Evolutionary conservation across 179 eudicot genomes (phyloP).

Genomic region (Sideroxylon spinosum): DNA sequence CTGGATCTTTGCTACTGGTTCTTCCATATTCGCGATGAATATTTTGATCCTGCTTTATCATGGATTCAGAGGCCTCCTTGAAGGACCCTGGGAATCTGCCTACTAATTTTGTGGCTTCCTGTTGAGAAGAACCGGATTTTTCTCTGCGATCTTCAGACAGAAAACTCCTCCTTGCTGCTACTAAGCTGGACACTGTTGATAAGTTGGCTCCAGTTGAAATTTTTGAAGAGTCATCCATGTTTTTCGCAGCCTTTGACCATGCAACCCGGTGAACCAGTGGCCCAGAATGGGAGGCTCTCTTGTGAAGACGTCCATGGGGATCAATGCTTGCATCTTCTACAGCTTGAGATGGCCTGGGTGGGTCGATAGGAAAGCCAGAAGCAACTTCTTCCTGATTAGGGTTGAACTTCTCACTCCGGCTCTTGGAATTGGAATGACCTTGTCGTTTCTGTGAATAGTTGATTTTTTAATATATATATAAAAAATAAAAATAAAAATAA

Average conservation of each 20-base stretch:
- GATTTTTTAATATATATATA: too few relatives aligned
- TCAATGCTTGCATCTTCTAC: conserved; percentile 44
- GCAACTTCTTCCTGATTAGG: conserved; percentile 84
- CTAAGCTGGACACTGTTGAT: conserved; percentile 40
- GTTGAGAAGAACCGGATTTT: conserved; percentile 37
- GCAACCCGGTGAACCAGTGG: conserved; percentile 71
- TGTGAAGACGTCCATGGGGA: conserved; percentile 40
- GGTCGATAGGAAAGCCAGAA: conserved; percentile 94
- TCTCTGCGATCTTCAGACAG: conserved; percentile 57
- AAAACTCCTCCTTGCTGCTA: conserved; percentile 55
- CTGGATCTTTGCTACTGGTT: conserved; percentile 56
- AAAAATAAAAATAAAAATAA: too few relatives aligned
- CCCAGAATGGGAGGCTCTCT: conserved; percentile 92
- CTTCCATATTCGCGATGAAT: conserved; percentile 56
- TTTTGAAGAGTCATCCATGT: conserved; percentile 59
- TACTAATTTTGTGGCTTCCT: conserved; percentile 53
- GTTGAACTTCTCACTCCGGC: conserved; percentile 90
- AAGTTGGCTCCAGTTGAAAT: conserved; percentile 50
- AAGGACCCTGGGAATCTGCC: conserved; percentile 76
- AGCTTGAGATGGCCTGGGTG: conserved; percentile 70
- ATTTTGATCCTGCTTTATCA: conserved; percentile 42
- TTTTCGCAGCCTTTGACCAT: conserved; percentile 69
- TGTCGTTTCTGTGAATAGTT: conserved; percentile 56
- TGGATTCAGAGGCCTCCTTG: conserved; percentile 61
- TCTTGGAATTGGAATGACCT: conserved; percentile 56